These are phyloP conservation scores for Populus pruinosa DNA, from an alignment of 345 rosid species.

Conservation along the genomic window DNA sequence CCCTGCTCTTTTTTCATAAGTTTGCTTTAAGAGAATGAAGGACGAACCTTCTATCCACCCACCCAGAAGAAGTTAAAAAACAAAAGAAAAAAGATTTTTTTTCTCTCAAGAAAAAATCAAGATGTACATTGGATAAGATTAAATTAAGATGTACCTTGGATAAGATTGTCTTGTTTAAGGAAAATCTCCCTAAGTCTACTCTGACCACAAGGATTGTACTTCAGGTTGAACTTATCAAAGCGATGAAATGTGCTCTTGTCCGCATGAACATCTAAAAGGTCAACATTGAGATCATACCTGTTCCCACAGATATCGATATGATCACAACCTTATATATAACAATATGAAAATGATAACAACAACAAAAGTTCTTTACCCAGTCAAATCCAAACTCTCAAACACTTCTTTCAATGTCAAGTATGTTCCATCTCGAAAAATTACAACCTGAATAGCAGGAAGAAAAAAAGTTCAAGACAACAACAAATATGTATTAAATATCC, in stretches of 20 bases:
- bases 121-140: background rate
- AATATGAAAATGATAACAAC: background rate
- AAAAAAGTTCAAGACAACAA: background rate
- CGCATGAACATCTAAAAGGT: conserved; percentile 98
- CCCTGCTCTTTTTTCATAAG: background rate
- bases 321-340: background rate
- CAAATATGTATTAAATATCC: background rate
- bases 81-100: background rate
- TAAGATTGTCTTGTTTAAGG: conserved; percentile 98
- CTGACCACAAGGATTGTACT: conserved; percentile 99
- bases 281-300: conserved; percentile 95
- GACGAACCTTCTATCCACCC: background rate
- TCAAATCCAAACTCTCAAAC: conserved; percentile 89
- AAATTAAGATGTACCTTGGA: conserved; percentile 63
- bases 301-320: conserved; percentile 9
- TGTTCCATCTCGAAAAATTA: conserved; percentile 96
- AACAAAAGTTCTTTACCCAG: conserved; percentile 53
- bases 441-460: conserved; percentile 57
- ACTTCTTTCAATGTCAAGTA: conserved; percentile 94
- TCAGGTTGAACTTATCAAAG: conserved; percentile 96
- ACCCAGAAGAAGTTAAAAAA: background rate
- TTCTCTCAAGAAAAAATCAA: background rate
- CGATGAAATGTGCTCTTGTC: conserved; percentile 99
- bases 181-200: conserved; percentile 99
- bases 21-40: background rate